Evolutionary conservation across 2,329 filamentous ascomycete genomes (phyloP), one percentile per base, ranked within the genome.

Genomic region (Aphanocladium album): DNA sequence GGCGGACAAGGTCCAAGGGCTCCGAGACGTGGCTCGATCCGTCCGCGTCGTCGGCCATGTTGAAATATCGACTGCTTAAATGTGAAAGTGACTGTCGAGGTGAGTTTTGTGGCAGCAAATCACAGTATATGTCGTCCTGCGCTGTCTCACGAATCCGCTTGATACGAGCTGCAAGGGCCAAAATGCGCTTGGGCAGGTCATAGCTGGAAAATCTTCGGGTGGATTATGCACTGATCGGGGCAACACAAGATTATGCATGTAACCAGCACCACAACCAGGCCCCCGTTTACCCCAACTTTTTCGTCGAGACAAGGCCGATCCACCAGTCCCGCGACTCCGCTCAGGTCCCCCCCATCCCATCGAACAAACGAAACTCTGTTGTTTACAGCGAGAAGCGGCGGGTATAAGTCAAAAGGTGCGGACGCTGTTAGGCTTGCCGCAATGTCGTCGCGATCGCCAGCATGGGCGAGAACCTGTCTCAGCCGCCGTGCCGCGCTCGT

Each of bases 1-100:
- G 85, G 68, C 93, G 91, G 67, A 99, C 95, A 46, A 99, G 87
- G 76, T 98, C 95, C 71, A 99, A 89, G 60, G 96, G 93, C 79
- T 99, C 93, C 57, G 93, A 88, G 61, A 92, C 89, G 61, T 89
- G 83, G 67, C 82, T 80, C 62, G 84, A 80, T 67, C 88, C 86
- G 72, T 92, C 89, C 72, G 89, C 90, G 65, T 81, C 83, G 76
- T 96, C 93, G 68, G 93, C 90, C 93, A 97, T 97, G 63, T 65
- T 77, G 65, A 65, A 50, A 19, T 27, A 16, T 21, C 27, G 25
- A 21, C 6, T 52, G 25, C 6, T 43, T 11, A 51, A 52, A 47
- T 52, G 62, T 50, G 60, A 12, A 9, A 1, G 11, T 25, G 17
- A 30, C 30, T 35, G 2, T 9, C 12, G 4, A 6, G 33, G 35